Conservation (phyloP, 768 basidiomycete species). For the Lentinus brumalis region DNA sequence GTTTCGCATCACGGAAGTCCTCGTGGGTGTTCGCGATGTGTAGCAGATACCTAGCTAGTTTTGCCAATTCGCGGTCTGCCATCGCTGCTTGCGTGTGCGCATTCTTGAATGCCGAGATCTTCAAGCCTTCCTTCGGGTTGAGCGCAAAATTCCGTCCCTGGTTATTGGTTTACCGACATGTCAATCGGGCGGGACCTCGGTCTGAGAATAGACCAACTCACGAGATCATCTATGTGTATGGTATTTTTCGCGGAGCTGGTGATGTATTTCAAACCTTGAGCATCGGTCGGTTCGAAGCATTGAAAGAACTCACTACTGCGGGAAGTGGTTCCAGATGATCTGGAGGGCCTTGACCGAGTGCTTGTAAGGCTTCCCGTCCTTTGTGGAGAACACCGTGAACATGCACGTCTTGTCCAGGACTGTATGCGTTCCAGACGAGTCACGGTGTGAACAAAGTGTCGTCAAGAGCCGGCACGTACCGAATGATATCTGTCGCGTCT, state of each 20-base stretch:
- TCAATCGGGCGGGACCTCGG: not conserved
- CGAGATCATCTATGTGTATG: constrained; percentile 87
- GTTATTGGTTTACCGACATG: not conserved
- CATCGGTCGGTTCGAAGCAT: not conserved
- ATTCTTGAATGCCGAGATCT: constrained; percentile 80
- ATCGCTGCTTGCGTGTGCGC: constrained; percentile 65
- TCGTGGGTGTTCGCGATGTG: constrained; percentile 53
- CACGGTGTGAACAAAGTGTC: not conserved
- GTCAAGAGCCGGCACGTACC: constrained; percentile 39
- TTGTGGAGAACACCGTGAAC: constrained; percentile 83
- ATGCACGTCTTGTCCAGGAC: constrained; percentile 87
- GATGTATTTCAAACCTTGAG: not conserved
- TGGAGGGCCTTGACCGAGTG: constrained; percentile 83
- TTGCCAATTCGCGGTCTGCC: constrained; percentile 71
- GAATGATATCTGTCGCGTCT: constrained; percentile 53
- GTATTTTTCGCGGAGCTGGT: constrained; percentile 70
- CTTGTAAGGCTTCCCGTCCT: constrained; percentile 72
- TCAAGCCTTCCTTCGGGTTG: constrained; percentile 82
- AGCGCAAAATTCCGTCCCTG: constrained; percentile 86
- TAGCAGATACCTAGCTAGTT: constrained; percentile 64
- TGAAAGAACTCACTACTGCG: constrained; percentile 59
- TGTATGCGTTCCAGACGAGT: constrained; percentile 24
- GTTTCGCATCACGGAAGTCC: constrained; percentile 67
- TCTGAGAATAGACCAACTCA: constrained; percentile 30
- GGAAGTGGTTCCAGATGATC: constrained; percentile 87